These are phyloP conservation scores for Pseudogymnoascus sp. DNA, from an alignment of 2,329 filamentous ascomycete species.

Conservation along the genomic window DNA sequence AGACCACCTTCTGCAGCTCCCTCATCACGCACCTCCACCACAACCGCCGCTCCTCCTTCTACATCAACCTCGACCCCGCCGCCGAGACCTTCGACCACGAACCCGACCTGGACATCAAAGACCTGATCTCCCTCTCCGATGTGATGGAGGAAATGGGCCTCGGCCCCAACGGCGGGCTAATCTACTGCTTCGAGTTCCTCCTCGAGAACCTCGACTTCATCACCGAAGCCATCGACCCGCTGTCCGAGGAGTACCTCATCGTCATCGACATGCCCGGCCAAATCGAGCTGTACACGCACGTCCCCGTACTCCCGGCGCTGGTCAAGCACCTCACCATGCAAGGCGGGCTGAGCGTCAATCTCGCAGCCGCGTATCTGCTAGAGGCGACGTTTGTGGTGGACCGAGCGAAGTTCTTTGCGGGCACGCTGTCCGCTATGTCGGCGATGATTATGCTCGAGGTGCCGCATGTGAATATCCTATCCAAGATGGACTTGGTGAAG, in stretches of 20 bases:
- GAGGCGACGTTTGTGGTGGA: conserved; percentile 95
- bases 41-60: conserved; percentile 89
- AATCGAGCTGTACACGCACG: conserved; percentile 96
- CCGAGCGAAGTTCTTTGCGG: conserved; percentile 93
- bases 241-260: conserved; percentile 93
- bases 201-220: conserved; percentile 92
- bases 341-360: conserved; percentile 77
- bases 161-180: conserved; percentile 84
- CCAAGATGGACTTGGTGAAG: conserved; percentile 96
- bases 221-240: conserved; percentile 71
- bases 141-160: conserved; percentile 93
- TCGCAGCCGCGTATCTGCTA: conserved; percentile 89
- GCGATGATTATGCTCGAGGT: conserved; percentile 98
- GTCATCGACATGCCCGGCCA: conserved; percentile 98
- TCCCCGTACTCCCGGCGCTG: conserved; percentile 81
- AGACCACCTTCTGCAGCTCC: conserved; percentile 90
- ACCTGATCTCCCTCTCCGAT: conserved; percentile 87
- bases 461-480: conserved; percentile 91
- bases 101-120: conserved; percentile 91
- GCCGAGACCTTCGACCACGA: conserved; percentile 87
- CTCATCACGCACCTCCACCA: conserved; percentile 89
- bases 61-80: conserved; percentile 95
- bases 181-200: conserved; percentile 95
- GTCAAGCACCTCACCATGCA: conserved; percentile 72
- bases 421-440: conserved; percentile 92